Evolutionary conservation across 2,329 filamentous ascomycete species (phyloP).

Genomic region (Ophiostoma perfectum): DNA sequence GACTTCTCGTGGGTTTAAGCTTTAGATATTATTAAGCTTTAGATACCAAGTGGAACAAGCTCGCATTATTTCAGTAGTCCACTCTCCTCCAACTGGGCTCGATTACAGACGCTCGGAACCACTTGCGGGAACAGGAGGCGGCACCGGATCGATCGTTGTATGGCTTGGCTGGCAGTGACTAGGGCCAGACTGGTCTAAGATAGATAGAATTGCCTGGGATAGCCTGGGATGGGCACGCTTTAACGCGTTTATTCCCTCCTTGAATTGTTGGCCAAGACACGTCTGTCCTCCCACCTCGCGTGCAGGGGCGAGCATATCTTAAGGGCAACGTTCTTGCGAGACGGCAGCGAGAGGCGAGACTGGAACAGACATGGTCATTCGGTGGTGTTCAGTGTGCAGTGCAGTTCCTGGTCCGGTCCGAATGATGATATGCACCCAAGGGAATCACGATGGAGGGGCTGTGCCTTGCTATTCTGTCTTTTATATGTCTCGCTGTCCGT

Average conservation of each 20-base stretch:
- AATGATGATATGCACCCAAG: not conserved
- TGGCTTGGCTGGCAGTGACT: too few species aligned
- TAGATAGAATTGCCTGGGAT: too few species aligned
- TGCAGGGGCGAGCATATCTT: not conserved
- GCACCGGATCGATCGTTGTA: not conserved
- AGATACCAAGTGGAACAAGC: too few species aligned
- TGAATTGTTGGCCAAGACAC: not conserved
- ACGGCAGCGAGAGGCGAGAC: not conserved
- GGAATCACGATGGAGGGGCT: not conserved
- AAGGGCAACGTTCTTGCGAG: too few species aligned
- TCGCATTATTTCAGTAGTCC: too few species aligned
- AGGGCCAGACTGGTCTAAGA: too few species aligned
- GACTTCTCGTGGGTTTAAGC: too few species aligned
- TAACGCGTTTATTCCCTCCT: too few species aligned
- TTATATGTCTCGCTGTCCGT: not conserved
- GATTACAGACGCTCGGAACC: too few species aligned
- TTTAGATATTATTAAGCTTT: too few species aligned
- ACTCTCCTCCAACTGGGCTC: too few species aligned
- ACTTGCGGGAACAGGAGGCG: not conserved
- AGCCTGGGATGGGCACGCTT: not conserved
- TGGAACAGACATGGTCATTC: constrained; percentile 6
- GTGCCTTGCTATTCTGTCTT: constrained; percentile 2
- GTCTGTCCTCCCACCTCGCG: constrained; percentile 13
- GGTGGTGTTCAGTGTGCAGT: constrained; percentile 4
- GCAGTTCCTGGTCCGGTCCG: not conserved